phyloP scores from a whole-genome alignment of 1,284 basidiomycete species.

The Heterobasidion irregulare region DNA sequence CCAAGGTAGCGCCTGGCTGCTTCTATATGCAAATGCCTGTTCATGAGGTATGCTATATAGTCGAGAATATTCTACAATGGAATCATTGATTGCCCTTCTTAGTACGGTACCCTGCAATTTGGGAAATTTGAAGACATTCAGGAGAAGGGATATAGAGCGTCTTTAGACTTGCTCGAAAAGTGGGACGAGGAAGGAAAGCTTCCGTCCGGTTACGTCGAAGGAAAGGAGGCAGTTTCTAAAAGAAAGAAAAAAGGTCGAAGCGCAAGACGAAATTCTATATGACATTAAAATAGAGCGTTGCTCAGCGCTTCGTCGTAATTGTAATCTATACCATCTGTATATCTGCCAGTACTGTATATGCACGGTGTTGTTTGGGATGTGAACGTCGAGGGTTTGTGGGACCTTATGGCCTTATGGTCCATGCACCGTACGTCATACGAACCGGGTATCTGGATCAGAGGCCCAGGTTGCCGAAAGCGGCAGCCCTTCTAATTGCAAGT shows the following conservation, averaged over 20 bases:
- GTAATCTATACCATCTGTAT: not conserved
- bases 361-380: too few species aligned
- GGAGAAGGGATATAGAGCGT: slow-evolving; percentile 75
- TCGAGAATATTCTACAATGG: too few species aligned
- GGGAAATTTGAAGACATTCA: slow-evolving; percentile 79
- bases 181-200: slow-evolving; percentile 80
- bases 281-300: slow-evolving; percentile 2
- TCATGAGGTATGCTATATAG: slow-evolving; percentile 47
- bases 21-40: slow-evolving; percentile 96
- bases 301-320: not conserved
- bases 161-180: slow-evolving; percentile 65
- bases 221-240: slow-evolving; percentile 32
- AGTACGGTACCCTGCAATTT: slow-evolving; percentile 79
- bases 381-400: too few species aligned
- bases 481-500: too few species aligned
- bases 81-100: slow-evolving; percentile 2
- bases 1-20: slow-evolving; percentile 82
- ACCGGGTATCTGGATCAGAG: too few species aligned
- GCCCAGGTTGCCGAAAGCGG: too few species aligned
- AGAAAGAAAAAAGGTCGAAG: slow-evolving; percentile 65
- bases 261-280: slow-evolving; percentile 69
- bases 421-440: too few species aligned
- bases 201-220: slow-evolving; percentile 62
- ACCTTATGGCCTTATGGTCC: not conserved
- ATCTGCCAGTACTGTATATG: too few species aligned